A percentile compares a stretch with the other conserved stretches of the same genome.
These are phyloP conservation scores for Quercus berberidifolia DNA, from an alignment of 306 rosid species.

Conservation along the genomic window DNA sequence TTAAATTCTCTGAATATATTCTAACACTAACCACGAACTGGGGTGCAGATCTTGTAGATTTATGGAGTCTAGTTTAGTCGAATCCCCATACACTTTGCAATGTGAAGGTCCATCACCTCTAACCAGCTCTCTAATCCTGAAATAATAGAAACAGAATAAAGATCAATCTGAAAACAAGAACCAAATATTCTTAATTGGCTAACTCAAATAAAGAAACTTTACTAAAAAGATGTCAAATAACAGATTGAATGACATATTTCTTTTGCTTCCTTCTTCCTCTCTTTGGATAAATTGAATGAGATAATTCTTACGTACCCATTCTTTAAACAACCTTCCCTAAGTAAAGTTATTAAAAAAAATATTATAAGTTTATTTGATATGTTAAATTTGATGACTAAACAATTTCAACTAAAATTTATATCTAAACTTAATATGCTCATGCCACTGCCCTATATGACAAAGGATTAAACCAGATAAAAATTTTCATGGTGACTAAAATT, in stretches of 20 bases:
- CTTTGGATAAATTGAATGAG: neutral
- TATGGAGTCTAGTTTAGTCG: slow-evolving; percentile 52
- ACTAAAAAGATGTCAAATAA: neutral
- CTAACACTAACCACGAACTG: slow-evolving; percentile 60
- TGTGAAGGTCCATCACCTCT: slow-evolving; percentile 38
- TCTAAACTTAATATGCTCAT: neutral
- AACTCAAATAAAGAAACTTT: neutral
- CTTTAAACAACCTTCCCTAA: neutral
- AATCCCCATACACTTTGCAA: slow-evolving; percentile 54
- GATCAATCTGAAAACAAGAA: slow-evolving; percentile 1
- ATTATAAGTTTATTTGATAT: neutral
- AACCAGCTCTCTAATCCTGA: slow-evolving; percentile 70
- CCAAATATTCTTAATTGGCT: neutral
- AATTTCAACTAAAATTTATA: neutral
- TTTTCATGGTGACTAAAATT: neutral
- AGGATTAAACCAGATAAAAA: neutral
- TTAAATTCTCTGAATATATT: slow-evolving; percentile 1
- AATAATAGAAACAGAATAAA: slow-evolving; percentile 24
- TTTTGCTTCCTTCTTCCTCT: neutral
- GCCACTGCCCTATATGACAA: neutral
- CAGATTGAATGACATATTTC: neutral
- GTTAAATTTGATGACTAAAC: neutral
- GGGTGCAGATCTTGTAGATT: slow-evolving; percentile 70
- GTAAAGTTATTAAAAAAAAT: neutral
- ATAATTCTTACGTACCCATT: neutral